Evolutionary conservation across 2,329 filamentous ascomycete species (phyloP).

Genomic region (Botrytis fabae): DNA sequence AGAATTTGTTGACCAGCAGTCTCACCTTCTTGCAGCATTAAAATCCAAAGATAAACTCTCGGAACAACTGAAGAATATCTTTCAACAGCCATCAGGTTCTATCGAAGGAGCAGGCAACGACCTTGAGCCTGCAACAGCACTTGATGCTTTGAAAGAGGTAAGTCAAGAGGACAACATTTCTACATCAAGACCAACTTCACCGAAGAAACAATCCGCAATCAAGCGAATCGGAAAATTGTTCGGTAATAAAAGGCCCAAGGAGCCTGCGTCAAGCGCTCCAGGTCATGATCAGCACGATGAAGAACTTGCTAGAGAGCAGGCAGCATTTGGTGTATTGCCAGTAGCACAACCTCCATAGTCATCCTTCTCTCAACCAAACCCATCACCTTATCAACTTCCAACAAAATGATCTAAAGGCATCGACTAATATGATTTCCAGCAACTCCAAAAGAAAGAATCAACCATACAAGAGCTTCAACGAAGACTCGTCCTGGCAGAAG

Average conservation of each 20-base stretch:
- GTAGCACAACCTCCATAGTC: conserved; percentile 18
- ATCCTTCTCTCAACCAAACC: conserved; percentile 3
- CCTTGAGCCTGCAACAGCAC: conserved; percentile 41
- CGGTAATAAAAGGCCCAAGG: conserved; percentile 1
- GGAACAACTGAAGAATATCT: conserved; percentile 47
- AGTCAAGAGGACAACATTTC: conserved; percentile 38
- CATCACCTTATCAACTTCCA: conserved; percentile 6
- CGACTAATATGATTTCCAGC: conserved; percentile 35
- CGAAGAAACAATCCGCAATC: conserved; percentile 17
- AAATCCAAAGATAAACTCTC: conserved; percentile 61
- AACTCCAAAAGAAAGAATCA: conserved; percentile 36
- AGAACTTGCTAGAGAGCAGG: conserved; percentile 17
- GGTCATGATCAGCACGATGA: conserved; percentile 1
- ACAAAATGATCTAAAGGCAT: not conserved
- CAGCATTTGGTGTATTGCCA: conserved; percentile 16
- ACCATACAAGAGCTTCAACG: conserved; percentile 37
- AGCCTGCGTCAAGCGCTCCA: not conserved
- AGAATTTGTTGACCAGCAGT: conserved; percentile 58
- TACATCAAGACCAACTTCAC: conserved; percentile 8
- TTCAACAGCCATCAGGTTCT: conserved; percentile 25
- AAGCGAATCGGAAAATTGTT: conserved; percentile 7
- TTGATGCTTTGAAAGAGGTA: conserved; percentile 59
- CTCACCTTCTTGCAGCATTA: conserved; percentile 59
- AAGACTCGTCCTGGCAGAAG: conserved; percentile 35
- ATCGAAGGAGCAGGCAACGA: conserved; percentile 10